Conservation (phyloP, 2,329 filamentous ascomycete genomes). For the Endoconidiophora laricicola region DNA sequence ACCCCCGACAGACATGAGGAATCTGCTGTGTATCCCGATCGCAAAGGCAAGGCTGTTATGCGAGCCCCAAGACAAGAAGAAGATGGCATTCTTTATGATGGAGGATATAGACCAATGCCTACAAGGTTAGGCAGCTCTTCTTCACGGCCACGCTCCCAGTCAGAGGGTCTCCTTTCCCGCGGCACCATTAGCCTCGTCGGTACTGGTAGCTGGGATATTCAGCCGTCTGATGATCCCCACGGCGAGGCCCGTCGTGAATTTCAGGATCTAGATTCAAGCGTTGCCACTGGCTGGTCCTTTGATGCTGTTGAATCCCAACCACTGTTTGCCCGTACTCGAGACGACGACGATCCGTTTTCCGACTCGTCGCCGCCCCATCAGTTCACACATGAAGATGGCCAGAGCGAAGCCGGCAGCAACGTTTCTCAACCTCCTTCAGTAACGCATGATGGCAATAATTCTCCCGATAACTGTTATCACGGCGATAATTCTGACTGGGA, state of each 20-base stretch:
- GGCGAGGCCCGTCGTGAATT: not conserved
- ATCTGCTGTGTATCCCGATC: no score
- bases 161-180: conserved; percentile 35
- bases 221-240: not conserved
- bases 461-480: no score
- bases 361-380: conserved; percentile 10
- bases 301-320: conserved; percentile 10
- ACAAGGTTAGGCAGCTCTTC: not conserved
- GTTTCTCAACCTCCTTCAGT: conserved; percentile 1
- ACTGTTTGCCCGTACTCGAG: conserved; percentile 10
- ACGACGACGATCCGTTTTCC: conserved; percentile 7
- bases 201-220: conserved; percentile 35
- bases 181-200: conserved; percentile 34
- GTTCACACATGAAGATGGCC: not conserved
- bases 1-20: no score
- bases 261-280: not conserved
- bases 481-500: conserved; percentile 8
- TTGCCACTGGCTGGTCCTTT: conserved; percentile 6
- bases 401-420: not conserved
- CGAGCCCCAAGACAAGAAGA: not conserved
- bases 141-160: conserved; percentile 29
- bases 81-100: not conserved
- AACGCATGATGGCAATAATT: not conserved
- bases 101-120: no score
- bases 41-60: no score